Base-by-base conservation (phyloP, 2,329 filamentous ascomycete species). In the Neofusicoccum laricinum region DNA sequence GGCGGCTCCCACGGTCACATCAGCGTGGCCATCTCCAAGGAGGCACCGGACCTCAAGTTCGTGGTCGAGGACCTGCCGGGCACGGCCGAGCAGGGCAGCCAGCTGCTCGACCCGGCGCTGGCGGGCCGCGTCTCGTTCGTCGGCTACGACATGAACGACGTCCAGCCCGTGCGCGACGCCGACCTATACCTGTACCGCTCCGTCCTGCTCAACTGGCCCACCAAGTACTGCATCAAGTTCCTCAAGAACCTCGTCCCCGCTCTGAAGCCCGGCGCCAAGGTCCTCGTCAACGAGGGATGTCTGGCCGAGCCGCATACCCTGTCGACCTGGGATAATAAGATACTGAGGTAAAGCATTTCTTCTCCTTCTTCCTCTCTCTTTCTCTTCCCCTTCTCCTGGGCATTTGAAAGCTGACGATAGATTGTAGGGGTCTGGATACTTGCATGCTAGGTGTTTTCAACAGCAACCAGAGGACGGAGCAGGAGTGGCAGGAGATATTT, bases 181-280 rank as follows among this genome's bases (percentile, higher is more conserved):
- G 85, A 87, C 68, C 80, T 85, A 2, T 87, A 86, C 72, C 79
- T 84, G 68, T 82, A 87, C 73, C 82, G 85, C 57, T 83, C 82
- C 79, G 86, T 89, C 67, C 73, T 89, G 8, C 85, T 88, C 71
- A 86, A 88, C 74, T 86, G 86, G 76, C 82, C 85, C 0, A 85
- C 85, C 15, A 79, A 80, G 62, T 74, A 77, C 64, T 71, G 67
- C 51, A 45, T 75, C 4, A 65, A 71, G 46, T 75, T 78, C 50
- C 65, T 78, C 21, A 67, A 69, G 19, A 68, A 68, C 1, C 68
- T 78, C 5, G 68, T 75, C 14, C 71, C 85, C 1, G 81, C 85
- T 38, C 73, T 88, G 36, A 61, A 48, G 41, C 10, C 17, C 5
- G 38, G 41, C 7, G 55, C 41, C 15, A 61, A 21, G 30, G 41